A percentile compares a stretch with the other conserved stretches of the same genome.
These are phyloP conservation scores for Starmerella cellae DNA, from an alignment of 805 yeast genomes.

Conservation along the genomic window DNA sequence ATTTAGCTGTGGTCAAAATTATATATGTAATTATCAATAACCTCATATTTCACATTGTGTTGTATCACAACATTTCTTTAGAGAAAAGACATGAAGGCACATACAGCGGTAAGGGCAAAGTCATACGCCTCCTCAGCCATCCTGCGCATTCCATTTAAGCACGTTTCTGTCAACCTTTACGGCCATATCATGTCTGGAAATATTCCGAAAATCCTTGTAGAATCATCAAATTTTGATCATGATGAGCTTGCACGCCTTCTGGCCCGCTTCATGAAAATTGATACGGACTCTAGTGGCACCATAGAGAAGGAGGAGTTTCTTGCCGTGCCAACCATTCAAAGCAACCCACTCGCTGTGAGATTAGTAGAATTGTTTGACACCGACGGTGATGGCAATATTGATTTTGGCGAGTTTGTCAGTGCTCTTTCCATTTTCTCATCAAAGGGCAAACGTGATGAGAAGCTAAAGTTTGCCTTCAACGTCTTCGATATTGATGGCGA, in stretches of 20 bases:
- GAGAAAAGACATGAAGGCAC: too few relatives aligned
- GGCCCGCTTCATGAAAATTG: constrained; percentile 88
- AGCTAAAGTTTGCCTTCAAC: constrained; percentile 76
- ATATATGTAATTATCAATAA: too few relatives aligned
- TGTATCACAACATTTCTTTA: too few relatives aligned
- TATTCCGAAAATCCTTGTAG: constrained; percentile 23
- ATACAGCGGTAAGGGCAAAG: too few relatives aligned
- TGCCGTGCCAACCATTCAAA: constrained; percentile 80
- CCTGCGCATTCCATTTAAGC: too few relatives aligned
- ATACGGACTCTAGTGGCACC: constrained; percentile 82
- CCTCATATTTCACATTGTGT: too few relatives aligned
- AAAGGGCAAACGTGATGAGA: constrained; percentile 66
- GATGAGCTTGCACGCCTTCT: constrained; percentile 87
- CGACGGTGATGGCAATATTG: constrained; percentile 85
- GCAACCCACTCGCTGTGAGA: constrained; percentile 79
- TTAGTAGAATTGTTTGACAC: constrained; percentile 89
- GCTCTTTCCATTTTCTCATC: constrained; percentile 81
- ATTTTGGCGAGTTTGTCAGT: constrained; percentile 84
- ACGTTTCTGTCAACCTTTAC: not conserved
- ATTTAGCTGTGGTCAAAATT: too few relatives aligned
- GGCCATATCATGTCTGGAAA: not conserved
- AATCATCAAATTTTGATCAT: constrained; percentile 41
- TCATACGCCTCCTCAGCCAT: too few relatives aligned
- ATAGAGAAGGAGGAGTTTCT: constrained; percentile 83
- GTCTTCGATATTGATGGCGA: constrained; percentile 93